Conservation (phyloP, 2,329 filamentous ascomycete species). For the Balansia obtecta region DNA sequence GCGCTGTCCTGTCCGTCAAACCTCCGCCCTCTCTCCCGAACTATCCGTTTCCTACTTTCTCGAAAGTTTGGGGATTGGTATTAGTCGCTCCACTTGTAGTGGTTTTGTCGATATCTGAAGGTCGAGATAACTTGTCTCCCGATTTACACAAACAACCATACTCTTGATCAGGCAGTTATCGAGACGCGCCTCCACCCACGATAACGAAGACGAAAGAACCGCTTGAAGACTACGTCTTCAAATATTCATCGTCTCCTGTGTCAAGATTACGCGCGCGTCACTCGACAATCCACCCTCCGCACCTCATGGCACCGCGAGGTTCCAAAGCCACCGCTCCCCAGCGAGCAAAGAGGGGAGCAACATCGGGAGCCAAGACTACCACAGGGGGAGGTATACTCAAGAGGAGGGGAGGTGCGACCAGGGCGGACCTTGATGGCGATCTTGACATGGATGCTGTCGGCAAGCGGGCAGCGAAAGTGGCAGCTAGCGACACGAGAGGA, state of each 20-base stretch:
- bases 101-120: neutral
- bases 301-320: conserved; percentile 24
- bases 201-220: conserved; percentile 4
- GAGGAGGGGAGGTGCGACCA: conserved; percentile 26
- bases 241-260: conserved; percentile 1
- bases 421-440: conserved; percentile 44
- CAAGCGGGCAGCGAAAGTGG: conserved; percentile 21
- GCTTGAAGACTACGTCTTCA: neutral
- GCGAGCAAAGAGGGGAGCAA: conserved; percentile 19
- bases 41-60: neutral
- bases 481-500: conserved; percentile 15
- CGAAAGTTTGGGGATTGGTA: neutral
- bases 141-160: neutral
- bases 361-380: conserved; percentile 18
- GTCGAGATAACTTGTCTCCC: neutral
- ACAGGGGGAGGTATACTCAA: conserved; percentile 40
- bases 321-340: conserved; percentile 14
- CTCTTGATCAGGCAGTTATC: conserved; percentile 5
- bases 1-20: neutral
- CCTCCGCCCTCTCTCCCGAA: neutral
- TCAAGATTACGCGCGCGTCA: conserved; percentile 1
- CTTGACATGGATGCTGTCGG: conserved; percentile 40
- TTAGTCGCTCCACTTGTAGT: neutral
- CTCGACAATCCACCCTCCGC: neutral
- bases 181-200: conserved; percentile 6